Evolutionary conservation across 768 basidiomycete genomes (phyloP).

Genomic region (Infundibulicybe gibba): DNA sequence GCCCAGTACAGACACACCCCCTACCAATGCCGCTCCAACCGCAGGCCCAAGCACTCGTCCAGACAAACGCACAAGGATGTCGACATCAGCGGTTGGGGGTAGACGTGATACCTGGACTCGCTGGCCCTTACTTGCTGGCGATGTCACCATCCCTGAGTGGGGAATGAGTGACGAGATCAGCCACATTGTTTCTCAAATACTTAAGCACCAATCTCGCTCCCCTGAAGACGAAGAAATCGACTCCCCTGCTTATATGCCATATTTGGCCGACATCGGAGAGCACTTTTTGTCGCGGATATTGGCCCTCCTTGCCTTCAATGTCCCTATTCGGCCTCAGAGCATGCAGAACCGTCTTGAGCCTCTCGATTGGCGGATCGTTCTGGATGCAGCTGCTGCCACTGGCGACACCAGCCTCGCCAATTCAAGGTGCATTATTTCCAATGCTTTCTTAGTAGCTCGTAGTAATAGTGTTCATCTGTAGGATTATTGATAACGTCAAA

Average conservation of each 20-base stretch:
- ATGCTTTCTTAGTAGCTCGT: conserved; percentile 1
- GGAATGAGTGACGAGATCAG: conserved; percentile 64
- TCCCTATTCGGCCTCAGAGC: conserved; percentile 50
- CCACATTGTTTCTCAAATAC: conserved; percentile 35
- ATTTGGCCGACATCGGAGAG: not conserved
- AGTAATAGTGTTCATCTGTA: conserved; percentile 7
- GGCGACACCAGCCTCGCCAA: conserved; percentile 30
- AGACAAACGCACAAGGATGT: conserved; percentile 18
- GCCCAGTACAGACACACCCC: conserved; percentile 1
- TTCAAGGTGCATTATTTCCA: conserved; percentile 26
- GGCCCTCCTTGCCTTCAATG: conserved; percentile 50
- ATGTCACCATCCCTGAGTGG: conserved; percentile 70
- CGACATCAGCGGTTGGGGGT: conserved; percentile 3
- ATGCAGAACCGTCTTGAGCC: conserved; percentile 64
- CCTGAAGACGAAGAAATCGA: not conserved
- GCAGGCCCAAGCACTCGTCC: conserved; percentile 2
- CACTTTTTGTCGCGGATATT: conserved; percentile 48
- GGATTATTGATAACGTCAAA: conserved; percentile 2
- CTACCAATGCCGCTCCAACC: conserved; percentile 1
- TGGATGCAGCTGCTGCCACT: conserved; percentile 45
- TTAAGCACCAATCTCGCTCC: conserved; percentile 18
- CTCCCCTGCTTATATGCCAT: conserved; percentile 5
- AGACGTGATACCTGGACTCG: conserved; percentile 62
- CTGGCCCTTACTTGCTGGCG: conserved; percentile 66
- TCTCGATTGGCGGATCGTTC: conserved; percentile 61